phyloP scores from a whole-genome alignment of 2,329 filamentous ascomycete species.

The Fusarium verrucosum region DNA sequence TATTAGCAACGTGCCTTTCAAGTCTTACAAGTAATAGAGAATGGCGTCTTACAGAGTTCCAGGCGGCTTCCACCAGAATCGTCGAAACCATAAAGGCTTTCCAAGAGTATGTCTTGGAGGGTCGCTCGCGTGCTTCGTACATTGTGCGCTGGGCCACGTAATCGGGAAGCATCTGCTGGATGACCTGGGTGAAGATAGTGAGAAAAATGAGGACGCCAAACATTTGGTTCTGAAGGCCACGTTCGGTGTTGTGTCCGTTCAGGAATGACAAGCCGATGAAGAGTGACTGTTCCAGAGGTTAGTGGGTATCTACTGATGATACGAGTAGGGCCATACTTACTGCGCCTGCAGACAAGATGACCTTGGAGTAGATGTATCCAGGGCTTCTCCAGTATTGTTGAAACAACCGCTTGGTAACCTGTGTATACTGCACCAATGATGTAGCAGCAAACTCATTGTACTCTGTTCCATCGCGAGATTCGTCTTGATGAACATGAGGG shows the following conservation, averaged over 20 bases:
- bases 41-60: conserved; percentile 64
- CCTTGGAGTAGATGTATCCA: conserved; percentile 70
- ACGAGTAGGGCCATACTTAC: conserved; percentile 41
- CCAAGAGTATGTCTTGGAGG: conserved; percentile 75
- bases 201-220: conserved; percentile 77
- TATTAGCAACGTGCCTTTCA: not conserved
- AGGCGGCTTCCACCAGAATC: conserved; percentile 70
- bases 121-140: conserved; percentile 75
- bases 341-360: conserved; percentile 38
- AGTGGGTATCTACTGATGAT: rapidly evolving
- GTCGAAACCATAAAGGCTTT: conserved; percentile 72
- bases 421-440: conserved; percentile 45
- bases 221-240: conserved; percentile 76
- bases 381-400: conserved; percentile 56
- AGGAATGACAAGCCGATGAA: conserved; percentile 77
- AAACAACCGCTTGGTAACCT: conserved; percentile 51
- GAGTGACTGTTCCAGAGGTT: conserved; percentile 47
- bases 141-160: conserved; percentile 74
- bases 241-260: conserved; percentile 66
- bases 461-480: not conserved
- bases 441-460: conserved; percentile 48
- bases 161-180: conserved; percentile 74
- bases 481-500: not conserved
- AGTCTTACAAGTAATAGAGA: rapidly evolving
- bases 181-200: conserved; percentile 73